Evolutionary conservation across 2,329 filamentous ascomycete species (phyloP), one percentile per base, ranked within the genome.

Genomic region (Diaporthe vaccinii): DNA sequence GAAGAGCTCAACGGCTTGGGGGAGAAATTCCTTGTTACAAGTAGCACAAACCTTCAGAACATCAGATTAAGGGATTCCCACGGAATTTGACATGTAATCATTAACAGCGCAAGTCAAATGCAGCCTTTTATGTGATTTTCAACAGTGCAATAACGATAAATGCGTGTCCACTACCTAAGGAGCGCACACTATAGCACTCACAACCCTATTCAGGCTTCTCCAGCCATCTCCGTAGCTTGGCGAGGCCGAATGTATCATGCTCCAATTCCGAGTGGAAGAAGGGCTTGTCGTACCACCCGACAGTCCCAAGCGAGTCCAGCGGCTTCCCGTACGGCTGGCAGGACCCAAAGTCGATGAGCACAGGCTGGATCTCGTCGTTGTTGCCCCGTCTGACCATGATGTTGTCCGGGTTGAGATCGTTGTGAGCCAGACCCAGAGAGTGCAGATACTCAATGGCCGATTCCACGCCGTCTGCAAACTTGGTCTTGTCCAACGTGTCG

Each of bases 371-470:
- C 25, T 34, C 59, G 17, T 8, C 41, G 9, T 57, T 17, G 28
- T 57, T 22, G 1, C 55, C 55, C 28, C 55, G 17, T 9, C 51
- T 67, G 39, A 73, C 34, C 57, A 73, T 41, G 14, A 73, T 67
- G n/a, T 73, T 73, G 22, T 41, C 39, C 20, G 71, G 71, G 28
- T 73, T 73, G 41, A 73, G 53, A 20, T 73, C 57, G 46, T 73
- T 73, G 51, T 73, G 71, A 20, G 59, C 57, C 17, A 51, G 51
- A 5, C 71, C 71, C 0, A 73, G 71, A 0, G 58, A 67, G 44
- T 73, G 58, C 12, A 73, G 71, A 20, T 73, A 58, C 25, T 44
- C 25, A 20, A 73, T 53, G n/a, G 71, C 71, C 22, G 57, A 73
- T 31, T 73, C 59, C 12, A 73, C 28, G 44, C 57, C 71, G 31